Base-by-base conservation (phyloP, 1,284 basidiomycete species). In the Kwoniella shivajii region DNA sequence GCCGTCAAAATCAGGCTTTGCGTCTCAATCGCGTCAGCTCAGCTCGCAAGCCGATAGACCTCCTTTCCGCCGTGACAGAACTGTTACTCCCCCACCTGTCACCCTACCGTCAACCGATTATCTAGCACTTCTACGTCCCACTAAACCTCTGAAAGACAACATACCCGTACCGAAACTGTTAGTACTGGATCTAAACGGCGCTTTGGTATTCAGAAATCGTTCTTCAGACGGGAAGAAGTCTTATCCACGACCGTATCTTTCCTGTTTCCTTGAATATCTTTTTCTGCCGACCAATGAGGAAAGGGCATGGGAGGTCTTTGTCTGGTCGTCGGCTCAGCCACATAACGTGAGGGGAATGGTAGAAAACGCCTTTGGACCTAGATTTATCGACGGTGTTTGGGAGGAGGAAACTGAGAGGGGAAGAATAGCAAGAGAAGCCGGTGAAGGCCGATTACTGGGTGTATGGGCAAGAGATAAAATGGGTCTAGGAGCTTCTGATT, bases 291-390 rank as follows among this genome's bases (percentile, higher is more conserved):
- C 30, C 29, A 30, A 27, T 22, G 39, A 49, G 26, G 42, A 16
- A 26, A 54, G 69, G 14, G 63, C 71, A 9, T 78, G 68, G 66
- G 72, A 75, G 39, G 73, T 73, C 2, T 73, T 76, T 34, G 75
- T 78, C 16, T 78, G 77, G 77, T 68, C 65, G 27, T 74, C 71
- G 4, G 77, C 77, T 4, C 75, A 77, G 53, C 75, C 75, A 9
- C 68, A 74, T 46, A 78, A 78, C 48, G 77, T 78, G 6, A 52
- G 70, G 18, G 51, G 39, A 1, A 78, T 78, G 77, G 73, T 78
- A 10, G 68, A 74, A 45, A 47, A 48, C 11, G 59, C 65, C 16
- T 76, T 78, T 57, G 74, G 70, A 2, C 54, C 47, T 4, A 55
- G 46, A 38, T 73, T 62, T 49, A 63, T 63, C 22, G 54, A 66